Percentiles rank a stretch among this genome's conserved stretches.
Evolutionary conservation across 2,329 filamentous ascomycete species (phyloP).

Genomic region (Xylariaceae sp.): DNA sequence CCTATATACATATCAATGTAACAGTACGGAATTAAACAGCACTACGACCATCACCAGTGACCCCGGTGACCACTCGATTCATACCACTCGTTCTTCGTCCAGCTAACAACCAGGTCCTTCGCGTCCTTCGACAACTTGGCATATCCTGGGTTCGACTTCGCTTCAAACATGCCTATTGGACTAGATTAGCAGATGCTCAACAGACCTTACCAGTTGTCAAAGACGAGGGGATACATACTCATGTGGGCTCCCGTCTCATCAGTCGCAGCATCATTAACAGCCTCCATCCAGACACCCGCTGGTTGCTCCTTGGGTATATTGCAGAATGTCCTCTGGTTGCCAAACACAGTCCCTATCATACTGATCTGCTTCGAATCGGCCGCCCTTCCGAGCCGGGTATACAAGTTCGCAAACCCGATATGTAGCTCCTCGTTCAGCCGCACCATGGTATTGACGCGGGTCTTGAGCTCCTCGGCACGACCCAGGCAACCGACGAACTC

Average conservation of each 20-base stretch:
- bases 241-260: constrained; percentile 82
- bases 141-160: constrained; percentile 67
- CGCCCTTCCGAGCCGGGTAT: constrained; percentile 72
- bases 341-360: constrained; percentile 55
- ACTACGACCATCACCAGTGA: constrained; percentile 27
- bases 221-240: constrained; percentile 40
- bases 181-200: constrained; percentile 4
- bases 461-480: constrained; percentile 73
- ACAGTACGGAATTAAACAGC: constrained; percentile 2
- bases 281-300: constrained; percentile 59
- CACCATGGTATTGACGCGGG: constrained; percentile 65
- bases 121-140: constrained; percentile 61
- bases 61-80: constrained; percentile 40
- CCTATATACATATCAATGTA: constrained; percentile 11
- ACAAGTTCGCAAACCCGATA: constrained; percentile 80
- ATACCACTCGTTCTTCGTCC: constrained; percentile 64
- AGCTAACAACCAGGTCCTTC: constrained; percentile 58
- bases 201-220: neutral
- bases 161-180: constrained; percentile 63
- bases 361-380: constrained; percentile 50
- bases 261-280: constrained; percentile 69
- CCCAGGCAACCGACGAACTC: constrained; percentile 89
- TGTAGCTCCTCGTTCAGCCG: constrained; percentile 58
- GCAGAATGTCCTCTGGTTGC: constrained; percentile 80
- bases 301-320: constrained; percentile 56